Conservation (phyloP, 2,329 filamentous ascomycete genomes). For the Metarhizium robertsii region DNA sequence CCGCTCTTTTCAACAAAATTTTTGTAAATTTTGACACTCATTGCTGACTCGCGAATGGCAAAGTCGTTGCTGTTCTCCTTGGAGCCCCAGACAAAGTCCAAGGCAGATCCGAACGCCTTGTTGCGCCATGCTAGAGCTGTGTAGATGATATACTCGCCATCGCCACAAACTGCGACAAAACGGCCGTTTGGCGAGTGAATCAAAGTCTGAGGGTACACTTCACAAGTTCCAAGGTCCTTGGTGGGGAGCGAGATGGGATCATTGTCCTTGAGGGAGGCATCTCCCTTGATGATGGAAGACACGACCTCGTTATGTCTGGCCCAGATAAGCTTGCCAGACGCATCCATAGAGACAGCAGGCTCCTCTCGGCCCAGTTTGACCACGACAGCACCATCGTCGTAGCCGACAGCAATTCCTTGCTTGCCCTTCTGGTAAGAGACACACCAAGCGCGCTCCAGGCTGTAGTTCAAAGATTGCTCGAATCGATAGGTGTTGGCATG, state of each 20-base stretch:
- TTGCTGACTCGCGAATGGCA: conserved; percentile 87
- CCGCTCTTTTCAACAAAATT: conserved; percentile 91
- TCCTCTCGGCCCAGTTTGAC: conserved; percentile 97
- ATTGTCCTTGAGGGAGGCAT: conserved; percentile 78
- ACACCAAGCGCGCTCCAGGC: conserved; percentile 94
- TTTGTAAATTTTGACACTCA: conserved; percentile 93
- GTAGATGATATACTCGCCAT: conserved; percentile 98
- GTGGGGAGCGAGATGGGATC: conserved; percentile 76
- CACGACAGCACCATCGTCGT: conserved; percentile 94
- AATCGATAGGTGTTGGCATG: conserved; percentile 95
- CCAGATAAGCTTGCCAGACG: conserved; percentile 92
- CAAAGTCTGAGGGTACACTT: conserved; percentile 92
- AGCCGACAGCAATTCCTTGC: conserved; percentile 91
- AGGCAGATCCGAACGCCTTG: conserved; percentile 89
- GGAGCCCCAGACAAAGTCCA: conserved; percentile 95
- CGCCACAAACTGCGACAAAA: conserved; percentile 73
- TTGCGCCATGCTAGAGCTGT: conserved; percentile 94
- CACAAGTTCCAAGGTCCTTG: conserved; percentile 92
- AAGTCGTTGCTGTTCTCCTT: conserved; percentile 99
- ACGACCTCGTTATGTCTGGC: conserved; percentile 92
- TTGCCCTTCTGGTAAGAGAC: conserved; percentile 90
- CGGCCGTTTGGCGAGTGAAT: conserved; percentile 93
- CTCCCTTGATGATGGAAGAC: conserved; percentile 88
- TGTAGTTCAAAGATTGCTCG: conserved; percentile 94
- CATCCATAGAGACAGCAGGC: conserved; percentile 95